These are phyloP conservation scores for Candida bentonensis DNA, from an alignment of 805 yeast species.

Conservation along the genomic window DNA sequence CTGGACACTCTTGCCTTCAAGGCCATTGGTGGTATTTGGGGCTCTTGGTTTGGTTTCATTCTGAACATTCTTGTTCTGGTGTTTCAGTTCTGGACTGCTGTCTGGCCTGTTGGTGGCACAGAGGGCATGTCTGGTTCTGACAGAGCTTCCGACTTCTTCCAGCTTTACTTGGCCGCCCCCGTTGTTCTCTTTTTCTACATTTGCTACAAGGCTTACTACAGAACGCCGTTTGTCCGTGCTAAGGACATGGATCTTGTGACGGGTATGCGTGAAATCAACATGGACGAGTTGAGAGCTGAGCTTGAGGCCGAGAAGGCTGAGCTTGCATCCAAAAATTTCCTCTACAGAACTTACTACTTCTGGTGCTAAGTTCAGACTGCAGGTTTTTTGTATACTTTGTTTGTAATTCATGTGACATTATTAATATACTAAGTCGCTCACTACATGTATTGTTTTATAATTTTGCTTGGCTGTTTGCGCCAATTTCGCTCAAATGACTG, in stretches of 20 bases:
- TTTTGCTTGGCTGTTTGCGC: too few species aligned
- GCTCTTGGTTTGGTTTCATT: slow-evolving; percentile 45
- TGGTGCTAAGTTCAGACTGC: slow-evolving; percentile 43
- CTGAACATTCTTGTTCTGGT: slow-evolving; percentile 42
- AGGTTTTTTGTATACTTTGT: too few species aligned
- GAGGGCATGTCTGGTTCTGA: neutral
- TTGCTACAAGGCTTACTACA: slow-evolving; percentile 42
- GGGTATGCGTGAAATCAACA: slow-evolving; percentile 46
- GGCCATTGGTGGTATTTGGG: slow-evolving; percentile 48
- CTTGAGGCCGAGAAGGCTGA: slow-evolving; percentile 41
- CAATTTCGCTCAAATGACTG: too few species aligned
- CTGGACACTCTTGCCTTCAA: slow-evolving; percentile 49
- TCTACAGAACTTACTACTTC: slow-evolving; percentile 38
- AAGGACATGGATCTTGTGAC: slow-evolving; percentile 45
- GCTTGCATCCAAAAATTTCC: slow-evolving; percentile 31
- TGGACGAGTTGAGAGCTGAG: slow-evolving; percentile 30
- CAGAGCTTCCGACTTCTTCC: slow-evolving; percentile 33
- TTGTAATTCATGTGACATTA: too few species aligned
- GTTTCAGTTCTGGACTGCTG: slow-evolving; percentile 65
- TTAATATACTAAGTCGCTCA: too few species aligned
- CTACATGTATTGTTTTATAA: too few species aligned
- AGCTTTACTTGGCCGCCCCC: slow-evolving; percentile 50
- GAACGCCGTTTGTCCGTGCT: slow-evolving; percentile 26
- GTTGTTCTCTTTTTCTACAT: slow-evolving; percentile 42
- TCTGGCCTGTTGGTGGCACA: slow-evolving; percentile 43